Base-by-base conservation (phyloP, 2,329 filamentous ascomycete genomes). In the Colletotrichum chlorophyti region DNA sequence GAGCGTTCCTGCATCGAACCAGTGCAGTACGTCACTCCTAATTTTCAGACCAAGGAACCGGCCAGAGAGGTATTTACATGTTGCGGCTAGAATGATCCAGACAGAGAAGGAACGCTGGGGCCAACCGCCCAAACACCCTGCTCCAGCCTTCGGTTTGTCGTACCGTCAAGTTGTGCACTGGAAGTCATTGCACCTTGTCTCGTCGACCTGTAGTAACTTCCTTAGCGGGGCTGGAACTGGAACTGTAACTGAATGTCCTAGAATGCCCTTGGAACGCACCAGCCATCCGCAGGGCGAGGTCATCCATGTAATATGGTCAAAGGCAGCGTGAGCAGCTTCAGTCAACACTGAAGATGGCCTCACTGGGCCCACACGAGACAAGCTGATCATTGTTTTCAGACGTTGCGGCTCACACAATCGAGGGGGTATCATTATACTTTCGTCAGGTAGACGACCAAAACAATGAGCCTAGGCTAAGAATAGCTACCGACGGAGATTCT, bases 391-490 rank as follows among this genome's bases (percentile, higher is more conserved):
- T 17, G 17, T 14, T 17, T 27, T 19, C 10, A 27, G 15, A 24
- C 5, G 24, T 23, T 38, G 17, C 8, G 5, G 14, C n/a, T 37
- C 17, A 34, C 24, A 11, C n/a, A 43, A 45, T 47, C 17, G 41
- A 54, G 12, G 35, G 55, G 55, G 55, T 59, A 59, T 59, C 55
- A 49, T 59, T 55, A 59, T 59, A 53, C 38, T 49, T 17, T 59
- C 51, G 32, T 59, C 55, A 49, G 26, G 17, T 29, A 24, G 37
- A 55, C 32, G 37, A 45, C 19, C 37, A 38, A 59, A 47, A 43
- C 50, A 38, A 21, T 40, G n/a, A n/a, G n/a, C n/a, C 51, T 34
- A 46, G 38, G 27, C 38, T 59, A 55, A 48, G 24, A 38, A 59
- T 49, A 38, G 37, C 51, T 40, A 21, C 21, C 19, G 29, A 27